These are phyloP conservation scores for Debaryomycetaceae sp. DNA, from an alignment of 1,139 yeast species.

Conservation along the genomic window DNA sequence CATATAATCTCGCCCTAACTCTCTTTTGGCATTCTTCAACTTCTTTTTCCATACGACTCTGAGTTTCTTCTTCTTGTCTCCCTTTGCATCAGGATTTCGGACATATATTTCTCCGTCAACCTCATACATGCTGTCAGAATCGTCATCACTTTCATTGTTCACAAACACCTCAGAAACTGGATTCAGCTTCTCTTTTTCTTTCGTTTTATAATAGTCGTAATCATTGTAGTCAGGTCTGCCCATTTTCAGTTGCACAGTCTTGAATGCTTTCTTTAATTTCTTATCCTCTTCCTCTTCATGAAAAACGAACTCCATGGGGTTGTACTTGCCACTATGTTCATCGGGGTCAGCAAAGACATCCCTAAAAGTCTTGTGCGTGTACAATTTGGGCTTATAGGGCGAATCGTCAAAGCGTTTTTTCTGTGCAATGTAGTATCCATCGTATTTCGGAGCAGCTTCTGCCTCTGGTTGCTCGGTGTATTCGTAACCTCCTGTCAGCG, in stretches of 20 bases:
- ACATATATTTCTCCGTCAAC: constrained; percentile 6
- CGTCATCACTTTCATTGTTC: constrained; percentile 13
- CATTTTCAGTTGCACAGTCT: constrained; percentile 25
- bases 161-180: constrained; percentile 10
- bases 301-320: constrained; percentile 44
- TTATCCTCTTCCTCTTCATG: constrained; percentile 19
- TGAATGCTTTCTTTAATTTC: constrained; percentile 26
- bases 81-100: constrained; percentile 8
- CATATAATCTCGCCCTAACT: constrained; percentile 29
- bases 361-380: constrained; percentile 40
- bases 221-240: constrained; percentile 32
- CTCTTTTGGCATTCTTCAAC: constrained; percentile 25
- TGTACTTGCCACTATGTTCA: constrained; percentile 29
- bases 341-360: constrained; percentile 37
- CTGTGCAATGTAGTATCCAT: constrained; percentile 39
- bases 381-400: constrained; percentile 31
- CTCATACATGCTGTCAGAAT: constrained; percentile 12
- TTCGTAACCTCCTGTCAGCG: background rate
- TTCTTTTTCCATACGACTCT: constrained; percentile 23
- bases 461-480: background rate
- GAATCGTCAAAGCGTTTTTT: constrained; percentile 34
- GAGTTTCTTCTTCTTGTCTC: constrained; percentile 23
- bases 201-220: constrained; percentile 35
- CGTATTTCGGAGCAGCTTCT: background rate
- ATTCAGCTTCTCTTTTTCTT: constrained; percentile 6